Evolutionary conservation across 345 rosid genomes (phyloP).

Genomic region (Citrus cavaleriei): DNA sequence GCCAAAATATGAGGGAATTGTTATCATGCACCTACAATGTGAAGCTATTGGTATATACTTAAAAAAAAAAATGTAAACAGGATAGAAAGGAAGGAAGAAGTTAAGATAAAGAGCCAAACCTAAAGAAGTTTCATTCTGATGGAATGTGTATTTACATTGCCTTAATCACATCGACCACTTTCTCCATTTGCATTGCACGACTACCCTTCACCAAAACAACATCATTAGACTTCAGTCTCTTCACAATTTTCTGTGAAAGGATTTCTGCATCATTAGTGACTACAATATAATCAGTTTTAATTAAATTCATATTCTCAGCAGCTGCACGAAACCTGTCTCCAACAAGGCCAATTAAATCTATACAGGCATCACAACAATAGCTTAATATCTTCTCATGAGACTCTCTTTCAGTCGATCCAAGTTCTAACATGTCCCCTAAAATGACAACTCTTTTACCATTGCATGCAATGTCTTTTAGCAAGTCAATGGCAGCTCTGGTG

Average conservation of each 20-base stretch:
- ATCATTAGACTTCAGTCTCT: constrained; percentile 14
- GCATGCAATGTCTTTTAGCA: constrained; percentile 19
- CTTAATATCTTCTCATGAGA: constrained; percentile 21
- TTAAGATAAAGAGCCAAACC: background rate
- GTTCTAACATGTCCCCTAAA: constrained; percentile 35
- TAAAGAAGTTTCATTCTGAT: background rate
- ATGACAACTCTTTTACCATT: constrained; percentile 23
- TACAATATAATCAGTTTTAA: constrained; percentile 9
- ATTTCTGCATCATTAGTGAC: constrained; percentile 14
- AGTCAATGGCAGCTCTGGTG: constrained; percentile 30
- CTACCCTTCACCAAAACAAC: constrained; percentile 34
- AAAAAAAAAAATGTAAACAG: background rate
- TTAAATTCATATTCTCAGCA: constrained; percentile 16
- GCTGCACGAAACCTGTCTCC: constrained; percentile 24
- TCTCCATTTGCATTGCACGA: constrained; percentile 26
- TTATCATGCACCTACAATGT: background rate
- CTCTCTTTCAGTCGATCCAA: constrained; percentile 14
- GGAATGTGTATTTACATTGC: background rate
- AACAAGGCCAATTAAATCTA: constrained; percentile 16
- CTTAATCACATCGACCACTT: constrained; percentile 13
- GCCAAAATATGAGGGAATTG: background rate
- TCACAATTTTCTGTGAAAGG: constrained; percentile 22
- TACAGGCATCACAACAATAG: constrained; percentile 1
- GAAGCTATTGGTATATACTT: background rate
- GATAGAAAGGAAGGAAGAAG: background rate